Percentiles rank a stretch among this genome's conserved stretches.
Evolutionary conservation across 140 eudicot genomes (phyloP).

Genomic region (Cichorium intybus): DNA sequence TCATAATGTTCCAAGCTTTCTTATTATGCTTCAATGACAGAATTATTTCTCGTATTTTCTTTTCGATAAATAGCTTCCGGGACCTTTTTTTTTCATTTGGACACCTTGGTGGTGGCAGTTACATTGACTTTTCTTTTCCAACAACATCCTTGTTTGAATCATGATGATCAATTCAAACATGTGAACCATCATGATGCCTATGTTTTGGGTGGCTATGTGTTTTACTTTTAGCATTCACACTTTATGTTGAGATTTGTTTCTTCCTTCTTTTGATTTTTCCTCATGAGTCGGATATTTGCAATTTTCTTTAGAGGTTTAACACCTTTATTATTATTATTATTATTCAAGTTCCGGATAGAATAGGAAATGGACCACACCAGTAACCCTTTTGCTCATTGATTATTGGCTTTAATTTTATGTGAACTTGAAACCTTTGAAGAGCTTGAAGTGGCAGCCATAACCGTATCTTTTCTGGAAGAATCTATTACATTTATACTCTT

Average conservation of each 20-base stretch:
- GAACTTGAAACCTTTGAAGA: too few species aligned
- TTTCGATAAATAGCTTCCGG: constrained; percentile 32
- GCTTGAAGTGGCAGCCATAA: too few species aligned
- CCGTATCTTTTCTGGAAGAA: too few species aligned
- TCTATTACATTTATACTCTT: too few species aligned
- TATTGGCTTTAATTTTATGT: too few species aligned
- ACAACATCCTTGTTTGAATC: constrained; percentile 50
- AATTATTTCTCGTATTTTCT: constrained; percentile 33
- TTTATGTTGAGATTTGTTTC: too few species aligned
- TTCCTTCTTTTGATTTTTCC: too few species aligned
- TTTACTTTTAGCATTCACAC: too few species aligned
- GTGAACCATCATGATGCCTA: constrained; percentile 31
- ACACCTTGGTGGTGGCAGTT: constrained; percentile 59
- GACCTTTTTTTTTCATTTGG: constrained; percentile 38
- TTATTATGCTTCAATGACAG: constrained; percentile 34
- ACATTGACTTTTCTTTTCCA: constrained; percentile 53
- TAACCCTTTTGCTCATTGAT: too few species aligned
- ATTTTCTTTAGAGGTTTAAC: constrained; percentile 32
- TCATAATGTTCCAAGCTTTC: constrained; percentile 43
- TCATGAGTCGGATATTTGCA: too few species aligned
- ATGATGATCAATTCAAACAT: constrained; percentile 29
- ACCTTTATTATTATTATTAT: constrained; percentile 33
- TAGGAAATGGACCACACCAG: constrained; percentile 91
- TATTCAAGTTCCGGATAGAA: constrained; percentile 51
- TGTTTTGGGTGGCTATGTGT: too few species aligned